Conservation (phyloP, 805 yeast genomes). For the Dipodascopsis tothii region DNA sequence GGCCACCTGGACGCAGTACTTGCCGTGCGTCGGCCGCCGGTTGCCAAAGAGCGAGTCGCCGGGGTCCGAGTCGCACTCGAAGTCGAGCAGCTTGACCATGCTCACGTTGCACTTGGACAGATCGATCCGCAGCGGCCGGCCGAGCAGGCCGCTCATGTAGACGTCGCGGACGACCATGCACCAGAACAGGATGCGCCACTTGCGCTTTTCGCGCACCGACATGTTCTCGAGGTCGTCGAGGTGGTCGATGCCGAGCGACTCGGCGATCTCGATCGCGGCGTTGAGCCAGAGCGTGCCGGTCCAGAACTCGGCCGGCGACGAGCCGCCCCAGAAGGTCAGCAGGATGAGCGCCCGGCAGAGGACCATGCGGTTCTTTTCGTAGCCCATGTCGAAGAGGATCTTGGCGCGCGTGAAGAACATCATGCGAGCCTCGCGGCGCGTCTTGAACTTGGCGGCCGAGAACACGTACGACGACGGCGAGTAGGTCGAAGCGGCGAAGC, state of each 20-base stretch:
- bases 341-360: constrained; percentile 9
- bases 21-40: neutral
- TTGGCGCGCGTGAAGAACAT: constrained; percentile 13
- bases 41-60: neutral
- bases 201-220: constrained; percentile 5
- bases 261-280: constrained; percentile 19
- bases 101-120: constrained; percentile 12
- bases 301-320: constrained; percentile 14
- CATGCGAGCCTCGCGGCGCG: constrained; percentile 18
- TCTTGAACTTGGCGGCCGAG: neutral
- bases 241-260: constrained; percentile 9
- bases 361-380: constrained; percentile 11
- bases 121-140: constrained; percentile 17
- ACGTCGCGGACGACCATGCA: constrained; percentile 13
- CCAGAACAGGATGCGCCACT: constrained; percentile 13
- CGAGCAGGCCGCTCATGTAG: constrained; percentile 13
- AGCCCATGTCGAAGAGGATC: constrained; percentile 14
- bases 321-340: constrained; percentile 19
- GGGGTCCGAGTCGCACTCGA: constrained; percentile 7
- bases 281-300: constrained; percentile 17
- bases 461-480: constrained; percentile 2
- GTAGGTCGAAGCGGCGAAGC: constrained; percentile 13
- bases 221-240: constrained; percentile 1
- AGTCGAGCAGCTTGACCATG: constrained; percentile 2
- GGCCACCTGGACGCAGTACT: neutral